Conservation (phyloP, 2,329 filamentous ascomycete genomes). For the Neonectria punicea region DNA sequence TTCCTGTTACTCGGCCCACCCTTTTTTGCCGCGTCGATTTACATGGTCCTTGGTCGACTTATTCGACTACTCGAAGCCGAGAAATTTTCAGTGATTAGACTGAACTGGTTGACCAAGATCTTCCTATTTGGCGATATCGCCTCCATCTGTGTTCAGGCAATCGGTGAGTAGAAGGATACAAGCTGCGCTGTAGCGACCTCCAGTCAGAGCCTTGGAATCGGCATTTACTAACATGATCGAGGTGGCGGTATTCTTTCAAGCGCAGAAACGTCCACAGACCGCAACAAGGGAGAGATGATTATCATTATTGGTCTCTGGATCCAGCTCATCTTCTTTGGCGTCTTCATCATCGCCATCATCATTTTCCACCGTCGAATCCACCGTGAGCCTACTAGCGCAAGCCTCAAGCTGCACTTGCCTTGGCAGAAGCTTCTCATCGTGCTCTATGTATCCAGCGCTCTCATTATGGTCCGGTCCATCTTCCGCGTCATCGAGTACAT, state of each 20-base stretch:
- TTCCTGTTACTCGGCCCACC: too few relatives aligned
- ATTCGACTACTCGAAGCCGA: conserved; percentile 49
- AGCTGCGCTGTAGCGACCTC: too few relatives aligned
- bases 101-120: conserved; percentile 56
- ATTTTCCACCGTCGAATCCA: conserved; percentile 52
- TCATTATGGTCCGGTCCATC: conserved; percentile 52
- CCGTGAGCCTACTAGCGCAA: conserved; percentile 2
- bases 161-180: conserved; percentile 16
- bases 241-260: too few relatives aligned
- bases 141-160: conserved; percentile 46
- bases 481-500: conserved; percentile 55
- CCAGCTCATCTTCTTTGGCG: conserved; percentile 63
- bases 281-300: conserved; percentile 51
- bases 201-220: too few relatives aligned
- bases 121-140: conserved; percentile 60
- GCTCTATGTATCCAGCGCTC: conserved; percentile 31
- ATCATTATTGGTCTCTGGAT: conserved; percentile 62
- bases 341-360: conserved; percentile 59
- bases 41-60: conserved; percentile 47
- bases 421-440: conserved; percentile 40
- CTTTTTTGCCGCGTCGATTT: too few relatives aligned
- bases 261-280: conserved; percentile 4
- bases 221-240: too few relatives aligned
- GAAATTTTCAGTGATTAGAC: conserved; percentile 51
- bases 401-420: conserved; percentile 29